Conservation (phyloP, 2,329 filamentous ascomycete genomes). For the Exserohilum rostratum region DNA sequence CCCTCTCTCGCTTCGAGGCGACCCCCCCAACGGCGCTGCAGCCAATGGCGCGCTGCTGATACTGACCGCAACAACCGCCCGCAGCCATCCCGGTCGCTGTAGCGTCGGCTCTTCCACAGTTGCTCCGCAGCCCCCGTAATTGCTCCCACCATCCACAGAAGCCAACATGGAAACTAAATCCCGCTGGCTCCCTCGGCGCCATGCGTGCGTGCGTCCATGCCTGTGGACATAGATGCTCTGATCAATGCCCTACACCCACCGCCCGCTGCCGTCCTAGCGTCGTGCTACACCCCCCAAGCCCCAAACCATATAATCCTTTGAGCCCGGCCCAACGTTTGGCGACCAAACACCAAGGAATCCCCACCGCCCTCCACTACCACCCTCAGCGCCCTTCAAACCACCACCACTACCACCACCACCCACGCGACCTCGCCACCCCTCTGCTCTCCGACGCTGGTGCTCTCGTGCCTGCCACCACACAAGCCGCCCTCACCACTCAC, state of each 20-base stretch:
- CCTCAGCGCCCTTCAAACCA: not conserved
- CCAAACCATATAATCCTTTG: constrained; percentile 25
- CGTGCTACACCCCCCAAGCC: constrained; percentile 7
- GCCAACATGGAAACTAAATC: constrained; percentile 29
- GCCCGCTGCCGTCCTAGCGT: constrained; percentile 18
- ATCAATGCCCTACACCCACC: constrained; percentile 2
- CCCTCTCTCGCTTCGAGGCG: too few species aligned
- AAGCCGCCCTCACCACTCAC: constrained; percentile 32
- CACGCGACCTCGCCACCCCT: constrained; percentile 29
- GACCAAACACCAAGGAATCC: constrained; percentile 14
- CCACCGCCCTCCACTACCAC: constrained; percentile 15
- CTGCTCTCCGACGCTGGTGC: constrained; percentile 28
- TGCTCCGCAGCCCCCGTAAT: constrained; percentile 28
- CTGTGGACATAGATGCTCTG: not conserved
- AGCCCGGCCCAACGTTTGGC: constrained; percentile 26
- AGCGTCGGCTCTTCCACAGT: constrained; percentile 20
- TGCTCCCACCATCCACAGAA: constrained; percentile 13
- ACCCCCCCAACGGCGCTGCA: constrained; percentile 3
- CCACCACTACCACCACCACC: constrained; percentile 15
- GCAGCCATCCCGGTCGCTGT: constrained; percentile 13
- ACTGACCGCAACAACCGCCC: constrained; percentile 23
- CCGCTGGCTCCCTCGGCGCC: constrained; percentile 27
- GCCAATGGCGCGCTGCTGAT: constrained; percentile 21
- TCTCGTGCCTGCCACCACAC: constrained; percentile 19
- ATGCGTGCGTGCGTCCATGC: constrained; percentile 4